Evolutionary conservation across 2,329 filamentous ascomycete species (phyloP).

Genomic region (Dissoconium aciculare): DNA sequence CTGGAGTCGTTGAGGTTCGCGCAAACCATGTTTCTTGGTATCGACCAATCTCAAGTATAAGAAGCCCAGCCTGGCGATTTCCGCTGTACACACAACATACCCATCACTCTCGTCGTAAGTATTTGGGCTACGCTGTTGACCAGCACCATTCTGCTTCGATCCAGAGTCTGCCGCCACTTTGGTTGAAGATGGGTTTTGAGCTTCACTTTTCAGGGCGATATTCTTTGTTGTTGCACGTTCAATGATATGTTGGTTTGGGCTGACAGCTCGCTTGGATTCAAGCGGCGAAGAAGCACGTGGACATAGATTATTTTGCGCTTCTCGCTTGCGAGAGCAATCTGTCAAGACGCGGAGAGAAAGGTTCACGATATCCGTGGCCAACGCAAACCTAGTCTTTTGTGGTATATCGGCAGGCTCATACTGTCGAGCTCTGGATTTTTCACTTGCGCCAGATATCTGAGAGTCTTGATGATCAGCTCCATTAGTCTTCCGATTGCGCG

Average conservation of each 20-base stretch:
- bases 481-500: too few relatives aligned
- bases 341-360: slow-evolving; percentile 51
- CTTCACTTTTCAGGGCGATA: too few relatives aligned
- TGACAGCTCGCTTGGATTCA: slow-evolving; percentile 21
- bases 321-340: slow-evolving; percentile 38
- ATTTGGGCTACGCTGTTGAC: neutral
- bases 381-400: slow-evolving; percentile 45
- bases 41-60: slow-evolving; percentile 46
- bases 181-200: too few relatives aligned
- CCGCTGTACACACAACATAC: slow-evolving; percentile 43
- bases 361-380: slow-evolving; percentile 64
- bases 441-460: too few relatives aligned
- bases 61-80: slow-evolving; percentile 57
- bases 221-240: too few relatives aligned
- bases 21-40: slow-evolving; percentile 33
- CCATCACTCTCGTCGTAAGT: neutral
- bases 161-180: too few relatives aligned
- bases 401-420: slow-evolving; percentile 28
- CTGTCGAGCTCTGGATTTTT: slow-evolving; percentile 26
- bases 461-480: too few relatives aligned
- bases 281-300: slow-evolving; percentile 24
- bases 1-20: slow-evolving; percentile 48
- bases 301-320: neutral
- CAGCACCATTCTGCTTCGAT: neutral
- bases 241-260: slow-evolving; percentile 1